Percentiles rank a stretch among this genome's conserved stretches.
phyloP scores from a whole-genome alignment of 352 stramenopile genomes.

The Globisporangium orthogonon region DNA sequence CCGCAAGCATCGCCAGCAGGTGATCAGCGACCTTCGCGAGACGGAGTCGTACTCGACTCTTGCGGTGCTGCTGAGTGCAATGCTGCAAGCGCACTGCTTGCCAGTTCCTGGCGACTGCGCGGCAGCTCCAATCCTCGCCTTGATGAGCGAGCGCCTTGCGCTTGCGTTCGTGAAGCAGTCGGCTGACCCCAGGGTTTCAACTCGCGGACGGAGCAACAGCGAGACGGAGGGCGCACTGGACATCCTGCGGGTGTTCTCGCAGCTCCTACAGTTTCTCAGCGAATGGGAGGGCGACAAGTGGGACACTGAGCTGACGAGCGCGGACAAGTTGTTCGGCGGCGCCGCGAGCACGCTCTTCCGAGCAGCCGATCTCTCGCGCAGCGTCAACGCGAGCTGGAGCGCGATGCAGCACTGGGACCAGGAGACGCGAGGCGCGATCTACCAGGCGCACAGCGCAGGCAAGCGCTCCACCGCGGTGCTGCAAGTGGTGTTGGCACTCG shows the following conservation, averaged over 20 bases:
- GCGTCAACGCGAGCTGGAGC: not conserved
- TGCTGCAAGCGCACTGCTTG: conserved; percentile 16
- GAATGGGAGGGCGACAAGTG: conserved; percentile 2
- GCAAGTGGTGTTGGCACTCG: conserved; percentile 5
- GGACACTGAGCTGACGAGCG: not conserved
- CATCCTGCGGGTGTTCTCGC: conserved; percentile 1
- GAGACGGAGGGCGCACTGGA: not conserved
- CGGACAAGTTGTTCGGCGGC: not conserved
- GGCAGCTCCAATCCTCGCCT: conserved; percentile 19
- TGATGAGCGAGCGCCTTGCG: conserved; percentile 25
- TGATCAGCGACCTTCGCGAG: conserved; percentile 13
- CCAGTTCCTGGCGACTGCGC: conserved; percentile 13
- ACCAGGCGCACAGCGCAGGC: not conserved
- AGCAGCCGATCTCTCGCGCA: not conserved
- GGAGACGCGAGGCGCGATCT: conserved; percentile 4
- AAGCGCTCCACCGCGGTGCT: conserved; percentile 9
- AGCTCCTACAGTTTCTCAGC: conserved; percentile 5
- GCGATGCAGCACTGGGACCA: not conserved
- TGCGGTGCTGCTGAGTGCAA: conserved; percentile 19
- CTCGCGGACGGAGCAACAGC: not conserved
- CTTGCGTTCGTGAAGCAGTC: conserved; percentile 17
- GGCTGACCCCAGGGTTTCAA: not conserved
- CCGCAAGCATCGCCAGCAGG: conserved; percentile 8
- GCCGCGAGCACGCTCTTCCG: not conserved
- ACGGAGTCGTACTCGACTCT: conserved; percentile 24